A percentile compares a stretch with the other conserved stretches of the same genome.
Conservation (phyloP, 305 asterid genomes). For the Salvia sclarea region DNA sequence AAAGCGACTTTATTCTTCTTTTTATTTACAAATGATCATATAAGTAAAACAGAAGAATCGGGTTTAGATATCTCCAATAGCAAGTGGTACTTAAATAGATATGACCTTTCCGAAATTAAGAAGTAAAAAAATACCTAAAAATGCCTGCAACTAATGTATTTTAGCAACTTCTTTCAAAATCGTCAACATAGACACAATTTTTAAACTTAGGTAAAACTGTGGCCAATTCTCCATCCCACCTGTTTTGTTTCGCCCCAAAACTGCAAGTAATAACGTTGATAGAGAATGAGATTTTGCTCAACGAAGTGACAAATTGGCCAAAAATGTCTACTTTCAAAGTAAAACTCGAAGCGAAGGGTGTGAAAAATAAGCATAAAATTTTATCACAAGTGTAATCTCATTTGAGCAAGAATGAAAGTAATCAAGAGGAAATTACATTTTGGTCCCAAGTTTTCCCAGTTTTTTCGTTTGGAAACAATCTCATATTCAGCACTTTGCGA, state of each 20-base stretch:
- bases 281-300: neutral
- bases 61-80: too few species aligned
- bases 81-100: too few species aligned
- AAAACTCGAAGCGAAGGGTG: neutral
- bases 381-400: neutral
- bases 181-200: neutral
- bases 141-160: neutral
- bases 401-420: constrained; percentile 4
- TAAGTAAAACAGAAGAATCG: neutral
- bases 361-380: neutral
- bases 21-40: neutral
- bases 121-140: neutral
- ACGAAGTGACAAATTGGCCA: neutral
- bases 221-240: neutral
- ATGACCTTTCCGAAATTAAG: neutral
- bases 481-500: constrained; percentile 92
- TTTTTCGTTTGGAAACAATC: constrained; percentile 71
- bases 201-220: neutral
- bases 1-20: neutral
- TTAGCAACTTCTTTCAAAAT: neutral
- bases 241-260: neutral
- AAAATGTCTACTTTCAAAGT: neutral
- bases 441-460: constrained; percentile 85
- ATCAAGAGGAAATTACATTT: constrained; percentile 53
- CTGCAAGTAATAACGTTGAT: neutral